Conservation (phyloP, 345 rosid genomes). For the Crucihimalaya himalaica region DNA sequence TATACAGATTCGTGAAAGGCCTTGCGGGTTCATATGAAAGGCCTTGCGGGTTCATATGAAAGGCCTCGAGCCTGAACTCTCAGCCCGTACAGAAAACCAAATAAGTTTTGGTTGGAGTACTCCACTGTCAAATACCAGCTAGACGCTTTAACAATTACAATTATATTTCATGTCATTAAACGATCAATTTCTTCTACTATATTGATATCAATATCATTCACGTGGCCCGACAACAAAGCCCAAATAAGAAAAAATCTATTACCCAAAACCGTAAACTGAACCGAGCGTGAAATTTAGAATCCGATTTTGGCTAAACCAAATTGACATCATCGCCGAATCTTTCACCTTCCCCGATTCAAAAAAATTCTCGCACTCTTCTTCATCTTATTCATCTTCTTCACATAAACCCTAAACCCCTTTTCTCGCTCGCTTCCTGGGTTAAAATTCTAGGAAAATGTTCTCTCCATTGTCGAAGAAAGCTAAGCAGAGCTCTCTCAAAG, state of each 20-base stretch:
- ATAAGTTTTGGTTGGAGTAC: no score
- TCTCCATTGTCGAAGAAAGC: slow-evolving; percentile 65
- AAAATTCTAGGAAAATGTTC: slow-evolving; percentile 54
- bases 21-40: no score
- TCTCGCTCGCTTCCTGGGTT: neutral
- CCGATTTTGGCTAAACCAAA: slow-evolving; percentile 5
- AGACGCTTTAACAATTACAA: no score
- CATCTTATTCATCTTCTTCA: neutral
- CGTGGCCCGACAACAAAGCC: neutral
- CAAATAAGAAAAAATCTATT: neutral
- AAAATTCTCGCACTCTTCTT: slow-evolving; percentile 2
- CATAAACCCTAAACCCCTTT: slow-evolving; percentile 46
- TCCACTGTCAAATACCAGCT: no score
- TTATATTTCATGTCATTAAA: no score
- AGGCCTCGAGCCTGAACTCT: no score
- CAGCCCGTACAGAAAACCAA: no score
- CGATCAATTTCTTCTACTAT: no score
- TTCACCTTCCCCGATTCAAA: slow-evolving; percentile 13
- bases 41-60: no score
- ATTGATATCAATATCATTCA: neutral
- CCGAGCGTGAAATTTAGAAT: neutral
- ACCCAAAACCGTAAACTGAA: slow-evolving; percentile 18
- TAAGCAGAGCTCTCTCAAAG: slow-evolving; percentile 48
- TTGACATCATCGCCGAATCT: neutral
- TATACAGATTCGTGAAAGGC: no score